Base-by-base conservation (phyloP, 768 basidiomycete genomes). In the Trametes elegans region DNA sequence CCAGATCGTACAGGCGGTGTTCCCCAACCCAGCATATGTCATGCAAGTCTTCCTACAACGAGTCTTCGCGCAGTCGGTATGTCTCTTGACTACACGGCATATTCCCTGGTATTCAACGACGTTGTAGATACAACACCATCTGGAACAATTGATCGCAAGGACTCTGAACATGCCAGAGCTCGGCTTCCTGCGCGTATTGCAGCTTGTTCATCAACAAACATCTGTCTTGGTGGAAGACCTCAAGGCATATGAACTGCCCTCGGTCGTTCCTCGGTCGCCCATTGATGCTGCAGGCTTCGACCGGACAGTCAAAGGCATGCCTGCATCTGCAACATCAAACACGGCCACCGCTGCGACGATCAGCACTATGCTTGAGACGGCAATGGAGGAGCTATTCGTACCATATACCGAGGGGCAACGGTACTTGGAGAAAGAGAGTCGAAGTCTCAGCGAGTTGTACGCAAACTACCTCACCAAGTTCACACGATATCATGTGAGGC, bases 11-110 rank as follows among this genome's bases (percentile, higher is more conserved):
- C 95, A 97, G 69, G 96, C 94, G 3, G 97, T 99, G 11, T 99
- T 99, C 70, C 97, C 97, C 0, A 93, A 96, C 63, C 96, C 97
- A 8, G 83, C 89, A 16, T 83, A 92, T 14, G 97, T 99, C 3
- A 95, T 98, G 93, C 93, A 97, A 69, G 95, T 98, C 14, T 98
- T 99, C 71, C 69, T 99, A 36, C 97, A 98, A 65, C 80, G 97
- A 29, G 93, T 99, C 1, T 99, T 99, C 72, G 96, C 95, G 2
- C 97, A 98, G 76, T 92, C 93, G 42, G 94, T 95, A 70, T 62
- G 90, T 74, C 3, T 34, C 53, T 50, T 36, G 38, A 32, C 9
- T 27, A 19, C 21, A 3, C 27, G 18, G 24, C 21, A 16, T 50
- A 7, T 19, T n/a, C n/a, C n/a, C 38, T 41, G 38, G 38, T 53